Base-by-base conservation (phyloP, 148 eudicot species). In the Vaccinium myrtillus region DNA sequence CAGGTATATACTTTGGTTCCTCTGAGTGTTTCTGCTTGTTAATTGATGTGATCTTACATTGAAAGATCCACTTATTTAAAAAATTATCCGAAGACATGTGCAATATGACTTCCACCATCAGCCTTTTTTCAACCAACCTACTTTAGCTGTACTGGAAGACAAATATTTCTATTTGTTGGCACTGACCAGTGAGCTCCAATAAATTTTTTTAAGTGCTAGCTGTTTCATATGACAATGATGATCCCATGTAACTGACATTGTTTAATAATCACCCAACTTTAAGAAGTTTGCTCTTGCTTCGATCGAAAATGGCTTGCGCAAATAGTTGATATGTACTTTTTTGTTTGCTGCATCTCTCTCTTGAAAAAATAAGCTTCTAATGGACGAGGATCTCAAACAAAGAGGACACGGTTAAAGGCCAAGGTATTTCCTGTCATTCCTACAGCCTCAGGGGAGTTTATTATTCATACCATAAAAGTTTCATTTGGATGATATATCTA, bases 341-440 rank as follows among this genome's bases (percentile, higher is more conserved):
- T 59, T 63, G 63, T 67, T 67, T 39, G 14, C 36, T 71, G 27
- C 2, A 71, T 63, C 67, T 65, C 3, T 49, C 78, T 74, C 43
- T 53, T 56, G 4, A 80, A 54, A 54, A 48, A 51, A 18, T 36
- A 88, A 96, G 98, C 90, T 87, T 87, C 99, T 81, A 95, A 91
- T 88, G 98, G 93, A 56, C 90, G 85, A 90, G 94, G 87, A 87
- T 77, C 94, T 82, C 93, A 90, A 90, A 84, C 90, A 65, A 97
- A 90, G 92, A 97, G 81, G 87, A 74, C 89, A 85, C 91, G 88
- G 89, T 63, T 85, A 79, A 97, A 92, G 88, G 85, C 86, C 82
- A 94, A 95, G 98, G 99, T 95, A 93, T 81, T 89, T 48, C 67
- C 30, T 16, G 36, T 74, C 43, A 13, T 21, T 77, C 87, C 48